Conservation (phyloP, 371 early-diverging fungal species). For the Ordospora colligata region DNA sequence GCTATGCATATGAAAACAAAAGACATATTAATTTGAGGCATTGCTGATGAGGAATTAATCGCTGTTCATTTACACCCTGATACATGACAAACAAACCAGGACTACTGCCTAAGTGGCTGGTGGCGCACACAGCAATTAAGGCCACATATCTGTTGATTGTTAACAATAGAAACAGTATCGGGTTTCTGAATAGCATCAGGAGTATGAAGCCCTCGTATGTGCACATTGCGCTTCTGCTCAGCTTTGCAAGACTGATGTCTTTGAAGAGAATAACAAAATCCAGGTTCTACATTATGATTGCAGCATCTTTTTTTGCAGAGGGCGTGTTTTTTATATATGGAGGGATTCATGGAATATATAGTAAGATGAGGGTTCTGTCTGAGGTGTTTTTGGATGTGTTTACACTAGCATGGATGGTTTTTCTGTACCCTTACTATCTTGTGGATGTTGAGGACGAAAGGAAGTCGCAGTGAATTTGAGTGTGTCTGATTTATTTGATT, state of each 20-base stretch:
- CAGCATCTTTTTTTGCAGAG: not conserved
- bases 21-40: not conserved
- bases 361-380: not conserved
- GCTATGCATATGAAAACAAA: not conserved
- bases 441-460: not conserved
- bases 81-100: conserved; percentile 11
- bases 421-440: conserved; percentile 27
- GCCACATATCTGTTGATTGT: not conserved
- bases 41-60: not conserved
- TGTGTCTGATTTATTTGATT: not conserved
- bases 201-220: not conserved
- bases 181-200: not conserved
- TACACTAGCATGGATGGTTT: conserved; percentile 23
- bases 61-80: not conserved
- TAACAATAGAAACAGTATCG: not conserved
- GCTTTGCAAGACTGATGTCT: not conserved
- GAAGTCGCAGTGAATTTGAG: not conserved
- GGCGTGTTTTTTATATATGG: not conserved
- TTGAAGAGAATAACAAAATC: not conserved
- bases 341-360: not conserved
- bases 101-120: conserved; percentile 22
- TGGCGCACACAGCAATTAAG: not conserved
- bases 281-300: not conserved
- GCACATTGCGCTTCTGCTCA: not conserved
- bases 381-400: not conserved